Base-by-base conservation (phyloP, 352 stramenopile species). In the Phytophthora lateralis region DNA sequence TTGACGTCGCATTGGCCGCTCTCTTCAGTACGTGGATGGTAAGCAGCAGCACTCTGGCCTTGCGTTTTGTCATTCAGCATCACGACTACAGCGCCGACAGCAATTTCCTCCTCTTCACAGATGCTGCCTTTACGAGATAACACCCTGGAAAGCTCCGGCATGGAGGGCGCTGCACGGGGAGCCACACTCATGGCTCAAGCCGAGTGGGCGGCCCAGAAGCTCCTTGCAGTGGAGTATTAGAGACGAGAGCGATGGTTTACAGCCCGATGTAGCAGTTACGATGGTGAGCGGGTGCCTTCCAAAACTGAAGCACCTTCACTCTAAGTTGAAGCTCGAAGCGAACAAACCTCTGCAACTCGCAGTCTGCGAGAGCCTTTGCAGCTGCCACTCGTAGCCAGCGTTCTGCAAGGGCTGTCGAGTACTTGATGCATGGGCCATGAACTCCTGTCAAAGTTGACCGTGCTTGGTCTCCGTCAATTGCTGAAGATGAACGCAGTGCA, bases 101-200 rank as follows among this genome's bases (percentile, higher is more conserved):
- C 39, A 15, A 57, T 24, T 14, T 61, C 53, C 1, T 61, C 65
- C 12, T 69, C 59, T 14, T 62, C 54, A 3, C 35, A n/a, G 17
- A 24, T 21, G 20, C 47, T 65, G 2, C 26, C 37, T 17, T 48
- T 42, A 45, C 43, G 59, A 42, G 54, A 66, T 2, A 61, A 7
- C 14, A 55, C 34, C 41, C 29, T 52, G 15, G 46, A 61, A 15
- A 38, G 41, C 21, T 50, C 48, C 29, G 47, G 48, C 38, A 50
- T 60, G 20, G 38, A 57, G 2, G 58, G 57, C 8, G 59, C 51
- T 30, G 44, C 41, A 45, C 53, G 48, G 4, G 50, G 54, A 20
- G 65, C 59, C 37, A 65, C 65, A 44, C 65, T 66, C 65, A 73
- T 73, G 37, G 17, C 43, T 54, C 6, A 45, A 53, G 32, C 4